phyloP scores from a whole-genome alignment of 129 eudicot genomes.

The Flaveria trinervia region DNA sequence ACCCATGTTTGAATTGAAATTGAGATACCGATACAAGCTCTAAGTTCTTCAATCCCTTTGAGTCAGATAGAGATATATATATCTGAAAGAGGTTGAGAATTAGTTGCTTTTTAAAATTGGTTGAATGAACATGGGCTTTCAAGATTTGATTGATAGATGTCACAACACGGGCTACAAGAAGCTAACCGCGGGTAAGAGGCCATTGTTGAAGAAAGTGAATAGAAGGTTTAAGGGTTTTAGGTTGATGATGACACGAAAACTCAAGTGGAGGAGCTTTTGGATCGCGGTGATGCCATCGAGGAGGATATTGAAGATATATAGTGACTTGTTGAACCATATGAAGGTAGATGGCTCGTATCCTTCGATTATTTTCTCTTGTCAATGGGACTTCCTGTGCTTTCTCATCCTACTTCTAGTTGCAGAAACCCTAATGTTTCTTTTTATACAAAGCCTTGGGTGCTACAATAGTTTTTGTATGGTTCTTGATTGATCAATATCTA shows the following conservation, averaged over 20 bases:
- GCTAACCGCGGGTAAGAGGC: constrained; percentile 35
- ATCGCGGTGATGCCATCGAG: constrained; percentile 51
- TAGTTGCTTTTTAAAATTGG: not conserved
- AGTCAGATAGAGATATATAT: too few relatives aligned
- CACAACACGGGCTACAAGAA: constrained; percentile 52
- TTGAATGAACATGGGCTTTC: constrained; percentile 45
- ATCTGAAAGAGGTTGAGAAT: too few relatives aligned
- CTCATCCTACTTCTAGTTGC: constrained; percentile 53
- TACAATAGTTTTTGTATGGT: constrained; percentile 20
- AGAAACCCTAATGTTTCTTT: constrained; percentile 36
- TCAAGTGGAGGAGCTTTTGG: constrained; percentile 77
- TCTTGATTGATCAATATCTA: constrained; percentile 10
- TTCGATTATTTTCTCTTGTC: constrained; percentile 49
- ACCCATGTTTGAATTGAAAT: too few relatives aligned
- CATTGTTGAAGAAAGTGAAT: constrained; percentile 51
- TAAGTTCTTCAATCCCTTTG: too few relatives aligned
- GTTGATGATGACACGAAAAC: constrained; percentile 42
- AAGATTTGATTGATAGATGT: constrained; percentile 35
- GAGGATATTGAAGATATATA: constrained; percentile 46
- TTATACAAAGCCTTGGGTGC: constrained; percentile 26
- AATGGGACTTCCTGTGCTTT: constrained; percentile 83
- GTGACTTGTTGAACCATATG: constrained; percentile 41
- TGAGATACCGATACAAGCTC: too few relatives aligned
- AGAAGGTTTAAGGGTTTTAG: constrained; percentile 52
- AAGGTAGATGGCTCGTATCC: constrained; percentile 58